Evolutionary conservation across 345 rosid species (phyloP).

Genomic region (Reutealis trisperma): DNA sequence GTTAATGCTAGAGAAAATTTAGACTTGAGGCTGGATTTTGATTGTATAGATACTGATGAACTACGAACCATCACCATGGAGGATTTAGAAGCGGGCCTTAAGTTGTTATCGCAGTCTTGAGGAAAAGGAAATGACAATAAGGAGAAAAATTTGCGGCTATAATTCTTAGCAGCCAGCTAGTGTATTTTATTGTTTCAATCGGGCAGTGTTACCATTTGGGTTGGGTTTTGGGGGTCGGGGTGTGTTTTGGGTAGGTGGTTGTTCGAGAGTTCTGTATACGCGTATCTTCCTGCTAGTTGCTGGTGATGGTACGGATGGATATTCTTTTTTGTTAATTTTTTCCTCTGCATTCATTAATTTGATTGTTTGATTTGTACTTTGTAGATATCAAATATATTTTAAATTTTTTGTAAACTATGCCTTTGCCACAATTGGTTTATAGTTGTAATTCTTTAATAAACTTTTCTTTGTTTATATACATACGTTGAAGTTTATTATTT

Average conservation of each 20-base stretch:
- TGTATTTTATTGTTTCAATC: background rate
- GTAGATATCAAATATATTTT: background rate
- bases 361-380: background rate
- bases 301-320: background rate
- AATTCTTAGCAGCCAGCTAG: background rate
- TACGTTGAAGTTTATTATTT: too few species aligned
- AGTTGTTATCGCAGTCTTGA: constrained; percentile 41
- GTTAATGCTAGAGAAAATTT: constrained; percentile 90
- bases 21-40: constrained; percentile 79
- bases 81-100: constrained; percentile 75
- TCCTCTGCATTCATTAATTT: constrained; percentile 6
- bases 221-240: too few species aligned
- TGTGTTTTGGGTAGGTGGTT: too few species aligned
- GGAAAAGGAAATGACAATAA: background rate
- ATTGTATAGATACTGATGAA: constrained; percentile 71
- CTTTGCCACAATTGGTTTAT: background rate
- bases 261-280: too few species aligned
- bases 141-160: background rate
- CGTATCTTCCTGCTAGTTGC: background rate
- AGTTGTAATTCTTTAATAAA: background rate
- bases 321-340: background rate
- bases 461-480: background rate
- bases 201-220: too few species aligned
- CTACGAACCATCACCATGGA: constrained; percentile 65
- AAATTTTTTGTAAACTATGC: background rate